Percentiles rank a stretch among this genome's conserved stretches.
These are phyloP conservation scores for Sugiyamaella castrensis DNA, from an alignment of 1,139 yeast genomes.

Conservation along the genomic window DNA sequence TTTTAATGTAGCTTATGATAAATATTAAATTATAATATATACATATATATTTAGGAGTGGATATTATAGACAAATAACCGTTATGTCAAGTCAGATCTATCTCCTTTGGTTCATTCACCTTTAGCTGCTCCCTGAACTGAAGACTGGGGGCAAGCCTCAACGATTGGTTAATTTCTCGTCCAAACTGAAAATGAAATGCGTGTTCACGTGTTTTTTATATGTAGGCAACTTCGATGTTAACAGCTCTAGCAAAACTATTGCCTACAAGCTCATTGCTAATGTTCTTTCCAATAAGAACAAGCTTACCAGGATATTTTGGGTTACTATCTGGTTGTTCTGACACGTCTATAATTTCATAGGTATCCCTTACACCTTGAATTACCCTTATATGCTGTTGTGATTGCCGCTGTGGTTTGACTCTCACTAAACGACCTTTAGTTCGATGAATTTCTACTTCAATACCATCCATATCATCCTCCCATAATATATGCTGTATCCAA, in stretches of 20 bases:
- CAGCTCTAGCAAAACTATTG: conserved; percentile 3
- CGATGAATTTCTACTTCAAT: conserved; percentile 63
- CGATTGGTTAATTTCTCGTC: neutral
- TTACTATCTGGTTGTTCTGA: conserved; percentile 29
- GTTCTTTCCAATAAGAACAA: conserved; percentile 82
- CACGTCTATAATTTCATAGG: conserved; percentile 72
- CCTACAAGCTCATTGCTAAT: conserved; percentile 32
- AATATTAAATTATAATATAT: neutral
- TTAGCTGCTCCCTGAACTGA: too few relatives aligned
- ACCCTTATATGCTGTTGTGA: conserved; percentile 43
- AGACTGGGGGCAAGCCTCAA: too few relatives aligned
- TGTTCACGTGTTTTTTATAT: neutral
- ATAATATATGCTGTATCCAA: conserved; percentile 62
- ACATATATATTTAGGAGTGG: neutral
- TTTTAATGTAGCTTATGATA: neutral
- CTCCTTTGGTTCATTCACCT: too few relatives aligned
- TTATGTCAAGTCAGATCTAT: too few relatives aligned
- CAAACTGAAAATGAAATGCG: too few relatives aligned
- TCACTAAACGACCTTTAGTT: conserved; percentile 68
- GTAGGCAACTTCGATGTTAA: neutral
- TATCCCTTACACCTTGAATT: conserved; percentile 91
- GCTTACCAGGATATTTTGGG: conserved; percentile 42
- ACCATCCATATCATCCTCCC: conserved; percentile 56
- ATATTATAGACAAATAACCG: neutral
- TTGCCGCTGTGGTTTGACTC: conserved; percentile 34